Evolutionary conservation across 2,329 filamentous ascomycete genomes (phyloP).

Genomic region (Beauveria medogensis): DNA sequence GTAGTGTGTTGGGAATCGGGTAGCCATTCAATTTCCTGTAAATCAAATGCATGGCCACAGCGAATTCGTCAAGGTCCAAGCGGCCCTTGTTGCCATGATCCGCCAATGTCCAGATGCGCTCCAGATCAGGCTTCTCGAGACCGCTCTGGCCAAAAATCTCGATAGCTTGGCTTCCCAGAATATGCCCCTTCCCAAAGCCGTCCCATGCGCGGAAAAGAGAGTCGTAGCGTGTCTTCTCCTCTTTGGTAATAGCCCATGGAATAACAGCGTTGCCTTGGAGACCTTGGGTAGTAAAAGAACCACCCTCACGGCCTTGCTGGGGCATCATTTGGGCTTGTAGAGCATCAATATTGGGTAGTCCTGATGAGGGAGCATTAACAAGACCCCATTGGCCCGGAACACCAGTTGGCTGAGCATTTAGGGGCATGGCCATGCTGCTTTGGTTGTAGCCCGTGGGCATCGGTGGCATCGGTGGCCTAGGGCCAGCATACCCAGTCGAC

Average conservation of each 20-base stretch:
- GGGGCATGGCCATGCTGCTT: conserved; percentile 58
- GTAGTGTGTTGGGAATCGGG: conserved; percentile 77
- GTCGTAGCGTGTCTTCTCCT: conserved; percentile 96
- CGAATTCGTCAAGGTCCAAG: conserved; percentile 93
- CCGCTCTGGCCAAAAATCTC: conserved; percentile 97
- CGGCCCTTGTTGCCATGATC: conserved; percentile 92
- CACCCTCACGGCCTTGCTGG: conserved; percentile 80
- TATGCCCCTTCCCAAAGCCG: conserved; percentile 84
- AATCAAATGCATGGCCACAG: conserved; percentile 97
- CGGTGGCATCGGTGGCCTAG: conserved; percentile 83
- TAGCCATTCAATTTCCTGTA: conserved; percentile 97
- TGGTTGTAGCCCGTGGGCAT: conserved; percentile 55
- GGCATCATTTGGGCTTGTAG: conserved; percentile 96
- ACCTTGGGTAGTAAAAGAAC: conserved; percentile 74
- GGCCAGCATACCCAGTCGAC: conserved; percentile 71
- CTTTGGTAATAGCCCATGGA: conserved; percentile 97
- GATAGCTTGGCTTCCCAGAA: conserved; percentile 85
- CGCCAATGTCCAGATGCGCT: conserved; percentile 88
- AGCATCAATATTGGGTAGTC: conserved; percentile 87
- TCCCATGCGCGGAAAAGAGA: conserved; percentile 95
- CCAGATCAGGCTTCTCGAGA: conserved; percentile 80
- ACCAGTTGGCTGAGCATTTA: conserved; percentile 93
- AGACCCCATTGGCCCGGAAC: conserved; percentile 95
- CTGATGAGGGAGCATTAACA: conserved; percentile 84
- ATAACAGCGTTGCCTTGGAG: conserved; percentile 91